Evolutionary conservation across 257 asterid genomes (phyloP), one percentile per base, ranked within the genome.

Genomic region (Primulina tabacum): DNA sequence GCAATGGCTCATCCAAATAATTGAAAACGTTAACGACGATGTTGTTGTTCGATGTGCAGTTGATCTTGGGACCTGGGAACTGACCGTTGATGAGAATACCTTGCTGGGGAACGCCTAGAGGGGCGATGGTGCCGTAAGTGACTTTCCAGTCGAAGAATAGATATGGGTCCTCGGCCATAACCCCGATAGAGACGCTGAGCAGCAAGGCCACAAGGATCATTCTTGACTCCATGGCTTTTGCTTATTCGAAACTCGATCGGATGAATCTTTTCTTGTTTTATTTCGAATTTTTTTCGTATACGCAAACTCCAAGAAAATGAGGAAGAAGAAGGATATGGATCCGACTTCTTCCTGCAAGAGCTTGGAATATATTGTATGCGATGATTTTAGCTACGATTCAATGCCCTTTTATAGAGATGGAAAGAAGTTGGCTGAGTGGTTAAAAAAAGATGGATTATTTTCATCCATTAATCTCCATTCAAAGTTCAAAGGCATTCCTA

Each of bases 51-150:
- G 74, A 58, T 8, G 74, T 70, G 61, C 68, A 70, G 59, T 70
- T 70, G 67, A 73, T 58, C 62, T 17, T 73, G 29, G 77, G 77
- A 16, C 77, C 77, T 7, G 77, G 77, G 69, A 73, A 73, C 24
- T 67, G 37, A 7, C 73, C 77, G 10, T 73, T 73, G 68, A 73
- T 60, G 57, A 73, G 73, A 37, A 73, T 73, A 28, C 53, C 77
- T 28, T 66, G 68, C 30, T 73, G 67, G 32, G 77, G 77, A 2
- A 73, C 63, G 9, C 77, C 77, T 61, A 73, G 26, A 7, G 77
- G 77, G 30, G 77, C 66, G 18, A 66, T 67, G 37, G 55, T 43
- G 33, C 77, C 73, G 20, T 73, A 73, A 3, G 73, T 73, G 63
- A 67, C 72, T n/a, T 73, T 73, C 77, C 77, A 73, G 7, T 68